Evolutionary conservation across 2,329 filamentous ascomycete genomes (phyloP).

Genomic region (Pseudogymnoascus sp.): DNA sequence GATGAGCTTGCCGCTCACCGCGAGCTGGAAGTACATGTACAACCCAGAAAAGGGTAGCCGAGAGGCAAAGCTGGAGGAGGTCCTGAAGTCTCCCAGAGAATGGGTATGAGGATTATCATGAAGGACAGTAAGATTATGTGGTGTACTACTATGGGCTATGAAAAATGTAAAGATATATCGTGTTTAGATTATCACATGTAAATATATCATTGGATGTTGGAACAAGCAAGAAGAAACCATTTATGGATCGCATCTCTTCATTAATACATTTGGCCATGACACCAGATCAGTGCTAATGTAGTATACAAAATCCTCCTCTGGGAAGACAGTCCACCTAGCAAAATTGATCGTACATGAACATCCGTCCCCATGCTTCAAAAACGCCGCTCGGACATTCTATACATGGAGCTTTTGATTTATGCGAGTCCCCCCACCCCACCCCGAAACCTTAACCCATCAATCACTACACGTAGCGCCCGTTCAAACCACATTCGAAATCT

Average conservation of each 20-base stretch:
- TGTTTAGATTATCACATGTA: constrained; percentile 9
- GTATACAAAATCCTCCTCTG: constrained; percentile 2
- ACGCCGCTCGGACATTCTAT: constrained; percentile 7
- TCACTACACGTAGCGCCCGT: constrained; percentile 19
- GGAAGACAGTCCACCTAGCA: not conserved
- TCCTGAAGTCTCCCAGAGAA: constrained; percentile 55
- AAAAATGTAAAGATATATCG: constrained; percentile 1
- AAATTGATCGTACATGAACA: constrained; percentile 9
- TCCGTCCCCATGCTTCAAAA: constrained; percentile 6
- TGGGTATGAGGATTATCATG: constrained; percentile 46
- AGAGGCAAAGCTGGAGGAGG: constrained; percentile 75
- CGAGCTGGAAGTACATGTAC: constrained; percentile 95
- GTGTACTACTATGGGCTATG: constrained; percentile 1
- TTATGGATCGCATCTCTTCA: constrained; percentile 5
- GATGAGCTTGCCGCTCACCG: constrained; percentile 92
- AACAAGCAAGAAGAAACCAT: not conserved
- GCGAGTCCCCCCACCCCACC: constrained; percentile 18
- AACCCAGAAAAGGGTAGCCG: constrained; percentile 64
- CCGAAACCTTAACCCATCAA: constrained; percentile 6
- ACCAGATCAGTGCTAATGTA: constrained; percentile 8
- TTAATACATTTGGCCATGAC: constrained; percentile 10
- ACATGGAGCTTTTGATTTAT: constrained; percentile 20
- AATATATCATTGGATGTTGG: not conserved
- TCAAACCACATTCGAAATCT: constrained; percentile 21
- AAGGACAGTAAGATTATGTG: constrained; percentile 1